Conservation (phyloP, 2,329 filamentous ascomycete species). For the Alternaria hordeiaustralica region DNA sequence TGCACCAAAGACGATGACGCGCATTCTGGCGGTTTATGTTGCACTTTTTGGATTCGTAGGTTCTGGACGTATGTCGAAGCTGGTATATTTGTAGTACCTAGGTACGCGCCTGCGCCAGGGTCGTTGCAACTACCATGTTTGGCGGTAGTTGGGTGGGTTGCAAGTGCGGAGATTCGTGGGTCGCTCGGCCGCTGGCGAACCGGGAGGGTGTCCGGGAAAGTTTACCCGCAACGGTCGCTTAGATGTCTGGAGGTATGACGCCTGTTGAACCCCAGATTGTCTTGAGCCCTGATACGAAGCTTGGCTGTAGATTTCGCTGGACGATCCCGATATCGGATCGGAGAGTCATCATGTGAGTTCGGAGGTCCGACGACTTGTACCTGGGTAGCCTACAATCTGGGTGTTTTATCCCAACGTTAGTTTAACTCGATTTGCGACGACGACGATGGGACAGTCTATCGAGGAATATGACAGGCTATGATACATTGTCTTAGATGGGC, state of each 20-base stretch:
- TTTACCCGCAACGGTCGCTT: background rate
- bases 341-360: background rate
- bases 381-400: background rate
- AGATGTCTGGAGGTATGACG: background rate
- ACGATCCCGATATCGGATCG: background rate
- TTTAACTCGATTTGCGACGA: background rate
- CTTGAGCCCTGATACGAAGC: background rate
- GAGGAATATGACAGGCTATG: background rate
- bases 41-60: background rate
- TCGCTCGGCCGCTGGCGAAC: background rate
- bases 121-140: background rate
- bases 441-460: background rate
- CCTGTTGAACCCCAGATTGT: background rate
- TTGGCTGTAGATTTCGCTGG: background rate
- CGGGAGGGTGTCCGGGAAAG: background rate
- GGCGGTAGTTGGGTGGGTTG: background rate
- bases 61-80: background rate
- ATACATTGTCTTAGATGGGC: background rate
- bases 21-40: slow-evolving; percentile 18
- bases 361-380: background rate
- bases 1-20: slow-evolving; percentile 38
- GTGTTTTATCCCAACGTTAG: background rate
- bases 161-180: background rate
- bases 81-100: background rate
- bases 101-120: background rate